Evolutionary conservation across 2,329 filamentous ascomycete genomes (phyloP).

Genomic region (Cladosporium sp.): DNA sequence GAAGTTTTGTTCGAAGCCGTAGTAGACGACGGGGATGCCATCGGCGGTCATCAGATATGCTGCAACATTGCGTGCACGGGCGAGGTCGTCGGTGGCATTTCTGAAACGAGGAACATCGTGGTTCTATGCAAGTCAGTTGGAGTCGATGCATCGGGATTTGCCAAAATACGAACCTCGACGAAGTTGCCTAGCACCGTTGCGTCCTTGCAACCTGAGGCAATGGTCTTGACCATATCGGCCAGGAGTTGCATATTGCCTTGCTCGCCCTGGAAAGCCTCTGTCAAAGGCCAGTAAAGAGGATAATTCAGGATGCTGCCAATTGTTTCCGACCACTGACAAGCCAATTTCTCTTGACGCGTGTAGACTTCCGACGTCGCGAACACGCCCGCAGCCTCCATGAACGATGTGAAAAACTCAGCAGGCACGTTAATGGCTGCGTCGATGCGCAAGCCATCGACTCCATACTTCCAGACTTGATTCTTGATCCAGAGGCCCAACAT

Average conservation of each 20-base stretch:
- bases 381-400: conserved; percentile 25
- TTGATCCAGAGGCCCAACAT: conserved; percentile 36
- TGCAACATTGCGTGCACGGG: conserved; percentile 16
- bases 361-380: conserved; percentile 31
- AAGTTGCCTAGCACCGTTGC: conserved; percentile 17
- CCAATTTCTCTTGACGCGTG: conserved; percentile 20
- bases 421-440: conserved; percentile 32
- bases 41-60: conserved; percentile 17
- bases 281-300: conserved; percentile 32
- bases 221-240: neutral
- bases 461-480: conserved; percentile 36
- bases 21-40: conserved; percentile 21
- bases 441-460: conserved; percentile 31
- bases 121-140: conserved; percentile 13
- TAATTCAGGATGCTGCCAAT: conserved; percentile 31
- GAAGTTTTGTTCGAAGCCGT: conserved; percentile 21
- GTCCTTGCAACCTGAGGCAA: conserved; percentile 6
- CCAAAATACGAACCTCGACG: conserved; percentile 13
- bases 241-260: conserved; percentile 6
- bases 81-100: conserved; percentile 15
- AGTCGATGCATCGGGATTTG: neutral
- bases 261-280: conserved; percentile 35
- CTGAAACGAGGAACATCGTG: conserved; percentile 19
- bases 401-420: conserved; percentile 27
- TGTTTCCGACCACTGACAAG: conserved; percentile 26